Evolutionary conservation across 768 basidiomycete species (phyloP), one percentile per base, ranked within the genome.

Genomic region (Candolleomyces efflorescens): DNA sequence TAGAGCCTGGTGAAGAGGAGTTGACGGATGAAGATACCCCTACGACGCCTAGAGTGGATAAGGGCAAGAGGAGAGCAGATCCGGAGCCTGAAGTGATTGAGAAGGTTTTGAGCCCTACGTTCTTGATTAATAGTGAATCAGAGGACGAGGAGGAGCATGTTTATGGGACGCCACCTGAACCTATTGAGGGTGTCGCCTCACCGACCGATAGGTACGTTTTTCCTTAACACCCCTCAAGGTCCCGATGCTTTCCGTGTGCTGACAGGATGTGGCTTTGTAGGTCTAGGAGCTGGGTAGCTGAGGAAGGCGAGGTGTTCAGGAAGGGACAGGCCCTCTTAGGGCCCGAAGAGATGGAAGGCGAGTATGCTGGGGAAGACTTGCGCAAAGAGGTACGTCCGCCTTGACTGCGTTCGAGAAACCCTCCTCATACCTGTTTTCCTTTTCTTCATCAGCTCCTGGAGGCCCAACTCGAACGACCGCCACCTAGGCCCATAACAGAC

Each of bases 281-380:
- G 49, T 90, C 89, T 23, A 78, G 85, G 62, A 85, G 79, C 53
- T 92, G 90, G 87, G 89, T 95, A 0, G 90, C 86, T 55, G 97
- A 98, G 68, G 97, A 99, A 69, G 94, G 94, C 0, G 96, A 98
- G 72, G 89, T 98, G 41, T 98, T 98, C 76, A 79, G 95, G 43
- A 95, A 96, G 67, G 94, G 94, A 0, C 84, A 81, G 10, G 87
- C 87, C 3, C 75, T 98, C 18, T 76, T 92, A 9, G 86, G 87
- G 1, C 85, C 84, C 7, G 91, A 89, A 63, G 92, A 95, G 70
- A 90, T 94, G 84, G 93, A 94, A 64, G 87, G 85, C 0, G 93
- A 93, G 64, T 92, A 87, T 65, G 90, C 84, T 15, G 92, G 94
- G 0, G 95, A 98, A 67, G 92, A 94, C 43, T 74, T 98, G 56